Evolutionary conservation across 2,329 filamentous ascomycete genomes (phyloP), one percentile per base, ranked within the genome.

Genomic region (Didymella pinodella): DNA sequence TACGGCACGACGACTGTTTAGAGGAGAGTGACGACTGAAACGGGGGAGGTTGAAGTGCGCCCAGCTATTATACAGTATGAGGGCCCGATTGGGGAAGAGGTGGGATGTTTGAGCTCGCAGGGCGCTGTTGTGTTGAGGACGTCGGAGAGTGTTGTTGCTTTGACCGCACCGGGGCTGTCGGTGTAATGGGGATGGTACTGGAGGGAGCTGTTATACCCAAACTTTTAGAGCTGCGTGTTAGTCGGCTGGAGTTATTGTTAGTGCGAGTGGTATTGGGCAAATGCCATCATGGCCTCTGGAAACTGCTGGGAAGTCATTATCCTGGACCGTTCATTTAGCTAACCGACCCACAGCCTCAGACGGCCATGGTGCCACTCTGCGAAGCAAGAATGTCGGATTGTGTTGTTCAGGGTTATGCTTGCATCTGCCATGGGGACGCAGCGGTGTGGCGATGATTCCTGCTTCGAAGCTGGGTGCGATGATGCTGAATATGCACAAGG

Each of bases 1-100:
- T 57, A 57, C 8, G 54, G 48, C 25, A 57, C 48, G 4, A 31
- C 48, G 14, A 44, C 54, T 7, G 56, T 59, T n/a, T 59, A 54
- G 40, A 22, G 14, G 26, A 31, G 10, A 25, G 47, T 22, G n/a
- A 29, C 28, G 34, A 44, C 48, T 0, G 4, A 14, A 11, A 8
- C 10, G 26, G 34, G 48, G 2, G 40, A 20, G 18, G 25, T 36
- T 3, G 29, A 29, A n/a, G 5, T 16, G 14, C 28, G 31, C 7
- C 22, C 31, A 20, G 20, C 25, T 7, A 14, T 52, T 11, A 16
- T 36, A n/a, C 40, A 20, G 12, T 48, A 26, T 14, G 34, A 48
- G 16, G 26, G 26, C 7, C 16, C 18, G 10, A 4, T 45, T 26
- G 7, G 43, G 14, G 43, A 20, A 8, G 28, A 26, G 26, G 18